Base-by-base conservation (phyloP, 495 filamentous ascomycete genomes). In the Aspergillus baeticus region DNA sequence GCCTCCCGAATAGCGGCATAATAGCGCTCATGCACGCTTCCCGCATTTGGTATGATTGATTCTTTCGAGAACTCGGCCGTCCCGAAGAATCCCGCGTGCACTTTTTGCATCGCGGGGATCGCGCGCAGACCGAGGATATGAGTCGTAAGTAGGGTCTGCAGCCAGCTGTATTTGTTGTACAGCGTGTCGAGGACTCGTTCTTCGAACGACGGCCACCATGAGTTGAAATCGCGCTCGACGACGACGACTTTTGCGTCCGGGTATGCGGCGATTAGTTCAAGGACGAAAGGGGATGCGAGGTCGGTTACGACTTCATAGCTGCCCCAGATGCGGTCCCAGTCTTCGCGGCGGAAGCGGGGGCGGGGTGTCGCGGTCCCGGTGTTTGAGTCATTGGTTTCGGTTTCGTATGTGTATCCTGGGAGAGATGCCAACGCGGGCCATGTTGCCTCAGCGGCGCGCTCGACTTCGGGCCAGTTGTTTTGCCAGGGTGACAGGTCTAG, bases 281-380 rank as follows among this genome's bases (percentile, higher is more conserved):
- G 67, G 10, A 65, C 55, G 60, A 77, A 77, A 51, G 74, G 68
- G 50, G 71, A 62, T 17, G 65, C 66, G 3, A 70, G 66, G 61
- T 77, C 60, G 51, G 58, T 63, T 37, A 64, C 54, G 37, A 54
- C 72, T 39, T 73, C 62, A 44, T 74, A 77, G 56, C 77, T 67
- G 51, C 77, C 80, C 2, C 84, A 71, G 3, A 83, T 66, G 58
- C 76, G 66, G 59, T 85, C 82, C 74, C 75, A 83, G 58, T 84
- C 76, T 42, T 69, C 64, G 7, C 75, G 72, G 18, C 70, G 75
- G 66, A 77, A 82, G 6, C 63, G 66, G 18, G 67, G 69, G 1
- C 71, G 64, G 4, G 69, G 71, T 6, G 3, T 6, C 5, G 42
- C 26, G 13, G 42, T 20, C 20, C 8, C 53, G 46, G 65, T 77